Evolutionary conservation across 192 early-diverging fungal genomes (phyloP).

Genomic region (Podila clonocystis): DNA sequence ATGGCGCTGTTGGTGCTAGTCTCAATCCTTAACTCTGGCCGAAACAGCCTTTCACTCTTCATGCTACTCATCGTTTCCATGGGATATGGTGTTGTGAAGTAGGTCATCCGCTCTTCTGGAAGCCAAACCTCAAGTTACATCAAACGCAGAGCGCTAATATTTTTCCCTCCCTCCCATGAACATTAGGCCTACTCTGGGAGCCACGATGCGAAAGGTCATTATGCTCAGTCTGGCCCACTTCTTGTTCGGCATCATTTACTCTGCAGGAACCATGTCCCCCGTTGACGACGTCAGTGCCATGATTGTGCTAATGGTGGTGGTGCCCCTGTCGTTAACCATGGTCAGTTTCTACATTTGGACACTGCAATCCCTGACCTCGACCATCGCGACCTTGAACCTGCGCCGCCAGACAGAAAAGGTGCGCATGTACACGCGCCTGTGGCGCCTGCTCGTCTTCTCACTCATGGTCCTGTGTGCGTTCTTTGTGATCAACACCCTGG

Average conservation of each 20-base stretch:
- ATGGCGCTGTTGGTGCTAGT: constrained; percentile 76
- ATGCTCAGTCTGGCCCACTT: constrained; percentile 86
- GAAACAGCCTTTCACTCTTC: constrained; percentile 95
- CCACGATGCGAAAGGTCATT: constrained; percentile 89
- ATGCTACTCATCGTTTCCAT: constrained; percentile 95
- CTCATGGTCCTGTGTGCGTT: constrained; percentile 77
- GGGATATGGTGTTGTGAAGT: constrained; percentile 97
- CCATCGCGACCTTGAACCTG: constrained; percentile 78
- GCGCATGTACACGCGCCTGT: constrained; percentile 89
- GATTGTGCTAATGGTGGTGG: constrained; percentile 80
- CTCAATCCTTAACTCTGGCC: constrained; percentile 84
- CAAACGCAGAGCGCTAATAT: background rate
- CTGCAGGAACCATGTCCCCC: constrained; percentile 79
- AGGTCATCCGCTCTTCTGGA: constrained; percentile 10
- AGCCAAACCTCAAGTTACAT: background rate
- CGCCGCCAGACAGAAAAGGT: constrained; percentile 91
- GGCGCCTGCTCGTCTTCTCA: constrained; percentile 80
- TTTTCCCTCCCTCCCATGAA: background rate
- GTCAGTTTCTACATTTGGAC: constrained; percentile 96
- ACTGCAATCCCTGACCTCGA: constrained; percentile 80
- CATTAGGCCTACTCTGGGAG: constrained; percentile 85
- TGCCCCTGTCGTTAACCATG: constrained; percentile 92
- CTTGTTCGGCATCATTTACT: constrained; percentile 88
- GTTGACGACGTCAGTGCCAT: constrained; percentile 73
- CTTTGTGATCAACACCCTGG: constrained; percentile 86